These are phyloP conservation scores for Ceratonia siliqua DNA, from an alignment of 306 rosid species.

Conservation along the genomic window DNA sequence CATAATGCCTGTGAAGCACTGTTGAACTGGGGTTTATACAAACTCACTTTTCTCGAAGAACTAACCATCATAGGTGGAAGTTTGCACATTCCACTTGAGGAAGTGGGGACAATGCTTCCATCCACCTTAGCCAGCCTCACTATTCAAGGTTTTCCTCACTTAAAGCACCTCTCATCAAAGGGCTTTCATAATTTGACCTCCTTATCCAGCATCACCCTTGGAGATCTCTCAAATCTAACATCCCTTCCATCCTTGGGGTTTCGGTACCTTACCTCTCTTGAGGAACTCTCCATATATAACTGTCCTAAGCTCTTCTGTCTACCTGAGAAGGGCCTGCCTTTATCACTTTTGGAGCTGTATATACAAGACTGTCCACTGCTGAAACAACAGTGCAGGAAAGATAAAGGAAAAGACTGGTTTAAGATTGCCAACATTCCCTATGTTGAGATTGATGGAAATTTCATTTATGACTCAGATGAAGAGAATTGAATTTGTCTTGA, in stretches of 20 bases:
- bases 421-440: conserved; percentile 30
- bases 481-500: neutral
- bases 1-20: neutral
- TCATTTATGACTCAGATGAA: conserved; percentile 13
- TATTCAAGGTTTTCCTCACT: neutral
- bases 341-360: neutral
- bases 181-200: conserved; percentile 26
- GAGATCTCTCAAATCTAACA: conserved; percentile 9
- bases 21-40: conserved; percentile 18
- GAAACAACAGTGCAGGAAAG: conserved; percentile 11
- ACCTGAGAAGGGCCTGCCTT: conserved; percentile 25
- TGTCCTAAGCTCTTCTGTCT: conserved; percentile 21
- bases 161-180: neutral
- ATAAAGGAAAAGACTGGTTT: conserved; percentile 13
- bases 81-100: neutral
- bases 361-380: conserved; percentile 9
- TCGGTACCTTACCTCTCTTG: conserved; percentile 31
- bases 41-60: conserved; percentile 15
- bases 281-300: neutral
- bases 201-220: neutral
- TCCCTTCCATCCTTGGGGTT: conserved; percentile 15
- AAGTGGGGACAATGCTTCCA: conserved; percentile 9
- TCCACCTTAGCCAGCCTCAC: conserved; percentile 5
- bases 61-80: neutral
- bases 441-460: conserved; percentile 20